Evolutionary conservation across 768 basidiomycete genomes (phyloP).

Genomic region (Lactifluus piperatus): DNA sequence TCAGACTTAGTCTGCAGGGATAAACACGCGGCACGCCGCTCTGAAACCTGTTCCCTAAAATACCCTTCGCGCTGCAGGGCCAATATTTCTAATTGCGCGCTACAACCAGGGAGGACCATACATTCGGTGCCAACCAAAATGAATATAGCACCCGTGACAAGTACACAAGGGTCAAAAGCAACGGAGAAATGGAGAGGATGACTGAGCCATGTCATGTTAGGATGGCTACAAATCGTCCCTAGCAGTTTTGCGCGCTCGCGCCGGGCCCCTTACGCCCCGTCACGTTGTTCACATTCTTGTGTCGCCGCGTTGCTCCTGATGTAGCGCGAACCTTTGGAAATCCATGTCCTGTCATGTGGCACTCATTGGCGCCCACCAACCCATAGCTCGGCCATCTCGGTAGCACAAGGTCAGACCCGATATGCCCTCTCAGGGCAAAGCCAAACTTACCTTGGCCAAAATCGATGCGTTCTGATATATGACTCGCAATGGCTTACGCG

Average conservation of each 20-base stretch:
- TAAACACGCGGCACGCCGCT: background rate
- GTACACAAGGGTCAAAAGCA: background rate
- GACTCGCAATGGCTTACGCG: background rate
- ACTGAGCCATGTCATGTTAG: background rate
- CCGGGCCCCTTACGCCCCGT: background rate
- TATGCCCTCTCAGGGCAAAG: background rate
- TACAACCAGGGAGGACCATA: background rate
- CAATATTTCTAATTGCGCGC: background rate
- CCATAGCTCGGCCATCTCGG: background rate
- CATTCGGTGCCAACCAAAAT: background rate
- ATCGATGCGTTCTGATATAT: background rate
- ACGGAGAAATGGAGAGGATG: background rate
- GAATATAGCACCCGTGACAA: background rate
- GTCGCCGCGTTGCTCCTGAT: background rate
- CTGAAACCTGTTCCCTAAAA: background rate
- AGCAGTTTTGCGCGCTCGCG: background rate
- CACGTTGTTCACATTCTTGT: constrained; percentile 1
- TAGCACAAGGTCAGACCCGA: background rate
- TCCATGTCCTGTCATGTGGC: background rate
- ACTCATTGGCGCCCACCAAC: background rate
- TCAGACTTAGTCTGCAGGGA: background rate
- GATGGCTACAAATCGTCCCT: background rate
- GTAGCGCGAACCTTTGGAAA: background rate
- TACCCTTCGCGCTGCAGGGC: background rate
- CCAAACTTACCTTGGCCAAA: background rate